phyloP scores from a whole-genome alignment of 164 flowering plant genomes.

The Piper longum region DNA sequence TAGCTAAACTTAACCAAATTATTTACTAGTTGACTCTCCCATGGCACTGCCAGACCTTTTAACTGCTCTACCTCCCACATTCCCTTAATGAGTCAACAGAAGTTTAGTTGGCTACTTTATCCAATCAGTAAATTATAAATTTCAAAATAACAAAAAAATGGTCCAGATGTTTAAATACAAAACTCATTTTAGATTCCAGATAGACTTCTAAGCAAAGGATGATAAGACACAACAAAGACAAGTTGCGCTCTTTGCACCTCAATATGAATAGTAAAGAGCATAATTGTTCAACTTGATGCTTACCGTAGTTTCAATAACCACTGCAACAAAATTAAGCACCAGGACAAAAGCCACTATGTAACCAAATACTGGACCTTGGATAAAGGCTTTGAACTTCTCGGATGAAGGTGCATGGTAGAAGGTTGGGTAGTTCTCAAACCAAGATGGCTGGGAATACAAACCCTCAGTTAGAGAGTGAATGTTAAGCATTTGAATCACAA shows the following conservation, averaged over 20 bases:
- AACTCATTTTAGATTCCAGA: too few relatives aligned
- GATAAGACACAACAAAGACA: too few relatives aligned
- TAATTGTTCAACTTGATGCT: not conserved
- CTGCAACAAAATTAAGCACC: constrained; percentile 62
- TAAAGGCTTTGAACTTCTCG: constrained; percentile 59
- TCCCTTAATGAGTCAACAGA: too few relatives aligned
- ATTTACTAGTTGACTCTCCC: too few relatives aligned
- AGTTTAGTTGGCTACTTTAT: too few relatives aligned
- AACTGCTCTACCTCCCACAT: too few relatives aligned
- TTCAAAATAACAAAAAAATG: too few relatives aligned
- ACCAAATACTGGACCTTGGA: constrained; percentile 58
- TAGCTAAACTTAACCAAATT: too few relatives aligned
- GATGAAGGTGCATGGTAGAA: constrained; percentile 50
- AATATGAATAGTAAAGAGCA: not conserved
- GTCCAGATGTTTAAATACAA: too few relatives aligned
- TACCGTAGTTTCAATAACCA: constrained; percentile 91
- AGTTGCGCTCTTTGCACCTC: not conserved
- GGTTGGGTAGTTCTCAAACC: constrained; percentile 42
- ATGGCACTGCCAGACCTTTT: too few relatives aligned
- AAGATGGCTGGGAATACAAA: constrained; percentile 56
- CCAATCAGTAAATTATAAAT: too few relatives aligned
- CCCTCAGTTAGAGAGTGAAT: not conserved
- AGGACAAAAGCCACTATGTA: constrained; percentile 54
- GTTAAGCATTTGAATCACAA: not conserved
- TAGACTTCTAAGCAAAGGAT: too few relatives aligned